Base-by-base conservation (phyloP, 2,329 filamentous ascomycete genomes). In the Fusarium sp. region DNA sequence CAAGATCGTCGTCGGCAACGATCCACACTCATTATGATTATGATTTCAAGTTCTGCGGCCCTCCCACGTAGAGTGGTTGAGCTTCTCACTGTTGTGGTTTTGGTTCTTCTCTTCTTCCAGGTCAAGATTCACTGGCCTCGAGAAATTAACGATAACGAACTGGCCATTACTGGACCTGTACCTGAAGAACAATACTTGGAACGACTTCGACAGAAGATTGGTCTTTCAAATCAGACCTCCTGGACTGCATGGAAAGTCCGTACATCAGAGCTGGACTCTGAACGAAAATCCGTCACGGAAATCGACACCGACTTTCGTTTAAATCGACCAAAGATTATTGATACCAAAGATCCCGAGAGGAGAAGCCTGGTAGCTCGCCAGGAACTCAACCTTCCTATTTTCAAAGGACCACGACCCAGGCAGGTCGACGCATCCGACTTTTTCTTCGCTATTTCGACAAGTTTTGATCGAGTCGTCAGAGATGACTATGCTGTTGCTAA, bases 391-490 rank as follows among this genome's bases (percentile, higher is more conserved):
- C 70, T 84, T 45, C 76, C 80, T 5, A 70, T 81, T 14, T 73
- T 77, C 7, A 61, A 61, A 27, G 79, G 79, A 16, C 67, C 75
- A 7, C 72, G 65, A 7, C 75, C 78, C 6, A 77, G 75, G 18
- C 74, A 78, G 32, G 65, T 81, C 6, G 79, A 84, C 51, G 82
- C 79, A 0, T 82, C 83, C 0, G 71, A 77, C 4, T 80, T 82
- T 51, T 64, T 85, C 4, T 83, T 85, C 55, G 82, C 81, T 44
- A 72, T 85, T 27, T 81, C 82, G 4, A 83, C 83, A 1, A 83
- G 81, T 14, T 83, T 81, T 57, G 75, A 77, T 18, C 79, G 82
- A 7, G 74, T 85, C 30, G 74, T 75, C 4, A 78, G 79, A 45
- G 73, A 78, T 12, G 78, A 84, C 54, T 79, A 78, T 58, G 78